These are phyloP conservation scores for Neopestalotiopsis sp. DNA, from an alignment of 2,329 filamentous ascomycete genomes.

Conservation along the genomic window DNA sequence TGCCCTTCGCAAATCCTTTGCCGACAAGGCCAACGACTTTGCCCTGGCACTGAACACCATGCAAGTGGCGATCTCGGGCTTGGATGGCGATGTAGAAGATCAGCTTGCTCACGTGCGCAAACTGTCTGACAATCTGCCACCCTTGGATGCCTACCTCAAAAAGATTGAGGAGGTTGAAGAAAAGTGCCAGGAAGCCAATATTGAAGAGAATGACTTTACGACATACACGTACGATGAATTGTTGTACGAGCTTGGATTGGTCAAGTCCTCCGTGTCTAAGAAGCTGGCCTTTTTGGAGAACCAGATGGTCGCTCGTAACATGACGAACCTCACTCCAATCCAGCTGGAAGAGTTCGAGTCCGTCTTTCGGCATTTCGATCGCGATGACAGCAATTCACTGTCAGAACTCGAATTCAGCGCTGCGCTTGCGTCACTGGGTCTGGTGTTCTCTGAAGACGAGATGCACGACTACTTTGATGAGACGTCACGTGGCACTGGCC, in stretches of 20 bases:
- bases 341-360: conserved; percentile 98
- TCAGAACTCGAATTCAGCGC: conserved; percentile 96
- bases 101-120: conserved; percentile 86
- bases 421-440: conserved; percentile 88
- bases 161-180: conserved; percentile 85
- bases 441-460: conserved; percentile 96
- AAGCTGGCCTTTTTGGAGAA: conserved; percentile 97
- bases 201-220: conserved; percentile 99
- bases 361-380: conserved; percentile 97
- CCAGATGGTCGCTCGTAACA: conserved; percentile 96
- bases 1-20: conserved; percentile 86
- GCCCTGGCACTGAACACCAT: conserved; percentile 93
- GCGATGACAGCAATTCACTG: conserved; percentile 86
- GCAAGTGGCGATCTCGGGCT: conserved; percentile 91
- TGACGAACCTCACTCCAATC: conserved; percentile 98
- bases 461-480: conserved; percentile 96
- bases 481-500: conserved; percentile 77
- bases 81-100: conserved; percentile 96
- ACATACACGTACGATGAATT: conserved; percentile 98
- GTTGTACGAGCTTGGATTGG: conserved; percentile 88
- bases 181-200: conserved; percentile 94
- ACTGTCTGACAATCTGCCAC: conserved; percentile 83
- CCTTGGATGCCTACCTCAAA: conserved; percentile 88
- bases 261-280: conserved; percentile 91
- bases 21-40: conserved; percentile 98